Evolutionary conservation across 202 grass and related monocot species (phyloP).

Genomic region (Zizania palustris): DNA sequence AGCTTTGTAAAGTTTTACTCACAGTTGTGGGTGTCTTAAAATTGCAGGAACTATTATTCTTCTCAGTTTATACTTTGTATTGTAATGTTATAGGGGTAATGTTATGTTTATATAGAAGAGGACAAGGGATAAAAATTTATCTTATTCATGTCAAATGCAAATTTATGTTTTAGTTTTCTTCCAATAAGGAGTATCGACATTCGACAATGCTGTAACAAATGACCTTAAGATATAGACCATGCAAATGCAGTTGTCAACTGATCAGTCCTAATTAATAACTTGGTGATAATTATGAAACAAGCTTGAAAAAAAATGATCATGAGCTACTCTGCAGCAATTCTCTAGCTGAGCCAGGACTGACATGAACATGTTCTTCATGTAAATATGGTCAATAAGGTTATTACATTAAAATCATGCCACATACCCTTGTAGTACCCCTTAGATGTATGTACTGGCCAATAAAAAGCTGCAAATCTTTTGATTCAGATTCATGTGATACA

Average conservation of each 20-base stretch:
- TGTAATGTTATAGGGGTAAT: too few species aligned
- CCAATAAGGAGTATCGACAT: not conserved
- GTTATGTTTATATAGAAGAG: too few species aligned
- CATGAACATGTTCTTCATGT: constrained; percentile 4
- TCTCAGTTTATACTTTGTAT: too few species aligned
- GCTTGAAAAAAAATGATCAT: not conserved
- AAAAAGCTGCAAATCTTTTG: constrained; percentile 71
- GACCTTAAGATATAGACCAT: not conserved
- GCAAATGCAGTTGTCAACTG: not conserved
- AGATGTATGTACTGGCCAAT: constrained; percentile 77
- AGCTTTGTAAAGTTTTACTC: too few species aligned
- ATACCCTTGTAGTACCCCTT: constrained; percentile 89
- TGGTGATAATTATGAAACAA: constrained; percentile 22
- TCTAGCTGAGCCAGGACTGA: not conserved
- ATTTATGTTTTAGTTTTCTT: not conserved
- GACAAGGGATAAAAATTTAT: too few species aligned
- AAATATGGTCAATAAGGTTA: constrained; percentile 30
- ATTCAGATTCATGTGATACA: constrained; percentile 71
- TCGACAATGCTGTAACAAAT: not conserved
- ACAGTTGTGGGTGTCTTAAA: too few species aligned
- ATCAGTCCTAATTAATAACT: constrained; percentile 5
- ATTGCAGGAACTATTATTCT: too few species aligned
- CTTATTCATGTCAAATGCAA: not conserved
- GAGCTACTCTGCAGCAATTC: constrained; percentile 7
- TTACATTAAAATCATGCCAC: constrained; percentile 16